A percentile compares a stretch with the other conserved stretches of the same genome.
Evolutionary conservation across 2,329 filamentous ascomycete species (phyloP).

Genomic region (Annulohypoxylon truncatum): DNA sequence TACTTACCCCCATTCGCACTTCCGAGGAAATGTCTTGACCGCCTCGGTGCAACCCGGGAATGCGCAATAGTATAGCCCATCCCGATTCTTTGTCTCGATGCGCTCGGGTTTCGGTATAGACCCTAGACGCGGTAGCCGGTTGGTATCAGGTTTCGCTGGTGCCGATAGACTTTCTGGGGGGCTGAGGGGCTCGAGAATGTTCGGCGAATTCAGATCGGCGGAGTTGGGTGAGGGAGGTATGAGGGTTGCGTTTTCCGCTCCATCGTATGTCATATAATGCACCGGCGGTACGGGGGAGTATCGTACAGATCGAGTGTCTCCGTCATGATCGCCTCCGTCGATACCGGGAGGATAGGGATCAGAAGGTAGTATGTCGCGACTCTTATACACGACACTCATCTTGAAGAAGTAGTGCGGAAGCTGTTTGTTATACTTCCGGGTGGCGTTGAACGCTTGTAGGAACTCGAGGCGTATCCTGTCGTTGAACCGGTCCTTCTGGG

Average conservation of each 20-base stretch:
- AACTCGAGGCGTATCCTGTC: conserved; percentile 56
- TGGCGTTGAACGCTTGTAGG: conserved; percentile 53
- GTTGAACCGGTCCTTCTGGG: conserved; percentile 39
- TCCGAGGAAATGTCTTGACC: conserved; percentile 76
- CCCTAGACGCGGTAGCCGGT: conserved; percentile 58
- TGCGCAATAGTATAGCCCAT: conserved; percentile 83
- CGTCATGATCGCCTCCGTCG: conserved; percentile 49
- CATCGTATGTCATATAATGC: conserved; percentile 58
- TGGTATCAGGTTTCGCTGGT: conserved; percentile 17
- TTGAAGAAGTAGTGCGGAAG: conserved; percentile 43
- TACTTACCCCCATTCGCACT: conserved; percentile 93
- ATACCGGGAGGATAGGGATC: conserved; percentile 59
- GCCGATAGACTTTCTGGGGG: conserved; percentile 26
- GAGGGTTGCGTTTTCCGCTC: conserved; percentile 52
- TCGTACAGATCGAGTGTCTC: not conserved
- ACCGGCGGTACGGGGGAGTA: conserved; percentile 52
- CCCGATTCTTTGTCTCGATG: conserved; percentile 68
- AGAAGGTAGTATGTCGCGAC: conserved; percentile 61
- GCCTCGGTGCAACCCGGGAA: conserved; percentile 75
- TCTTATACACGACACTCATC: conserved; percentile 66
- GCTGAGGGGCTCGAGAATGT: conserved; percentile 32
- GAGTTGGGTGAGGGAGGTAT: conserved; percentile 35
- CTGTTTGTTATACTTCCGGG: conserved; percentile 42
- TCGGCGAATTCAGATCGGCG: conserved; percentile 8
- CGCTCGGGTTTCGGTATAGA: conserved; percentile 70